Evolutionary conservation across 371 early-diverging fungal species (phyloP).

Genomic region (Mortierella polycephala): DNA sequence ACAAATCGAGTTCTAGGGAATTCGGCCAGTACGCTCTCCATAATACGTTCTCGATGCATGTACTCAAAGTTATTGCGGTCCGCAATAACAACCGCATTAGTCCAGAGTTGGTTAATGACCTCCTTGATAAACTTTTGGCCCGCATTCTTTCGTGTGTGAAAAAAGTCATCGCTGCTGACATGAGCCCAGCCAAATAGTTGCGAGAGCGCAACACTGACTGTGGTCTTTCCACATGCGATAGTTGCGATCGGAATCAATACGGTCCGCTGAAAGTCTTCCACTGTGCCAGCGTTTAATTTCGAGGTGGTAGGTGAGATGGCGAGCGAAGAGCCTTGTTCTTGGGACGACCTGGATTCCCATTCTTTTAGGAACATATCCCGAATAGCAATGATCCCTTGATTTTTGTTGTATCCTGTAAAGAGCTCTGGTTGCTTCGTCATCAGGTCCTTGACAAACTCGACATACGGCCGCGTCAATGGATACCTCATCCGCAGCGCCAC

Average conservation of each 20-base stretch:
- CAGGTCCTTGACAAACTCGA: conserved; percentile 78
- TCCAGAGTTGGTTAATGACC: conserved; percentile 61
- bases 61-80: conserved; percentile 79
- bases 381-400: conserved; percentile 83
- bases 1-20: conserved; percentile 71
- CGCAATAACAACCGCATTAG: conserved; percentile 67
- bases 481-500: conserved; percentile 59
- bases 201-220: conserved; percentile 66
- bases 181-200: conserved; percentile 70
- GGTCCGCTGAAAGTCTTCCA: conserved; percentile 56
- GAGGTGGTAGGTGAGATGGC: neutral
- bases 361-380: conserved; percentile 77
- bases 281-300: neutral
- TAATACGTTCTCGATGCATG: conserved; percentile 64
- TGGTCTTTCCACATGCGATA: conserved; percentile 82
- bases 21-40: conserved; percentile 53
- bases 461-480: conserved; percentile 73
- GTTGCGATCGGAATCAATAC: conserved; percentile 79
- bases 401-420: conserved; percentile 71
- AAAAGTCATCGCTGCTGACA: conserved; percentile 81
- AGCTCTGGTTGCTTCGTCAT: conserved; percentile 71
- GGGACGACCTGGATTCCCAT: conserved; percentile 47
- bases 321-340: conserved; percentile 17
- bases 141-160: conserved; percentile 58
- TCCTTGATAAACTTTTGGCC: conserved; percentile 62